These are phyloP conservation scores for Fabrea salina DNA, from an alignment of 169 alveolate genomes.

Conservation along the genomic window DNA sequence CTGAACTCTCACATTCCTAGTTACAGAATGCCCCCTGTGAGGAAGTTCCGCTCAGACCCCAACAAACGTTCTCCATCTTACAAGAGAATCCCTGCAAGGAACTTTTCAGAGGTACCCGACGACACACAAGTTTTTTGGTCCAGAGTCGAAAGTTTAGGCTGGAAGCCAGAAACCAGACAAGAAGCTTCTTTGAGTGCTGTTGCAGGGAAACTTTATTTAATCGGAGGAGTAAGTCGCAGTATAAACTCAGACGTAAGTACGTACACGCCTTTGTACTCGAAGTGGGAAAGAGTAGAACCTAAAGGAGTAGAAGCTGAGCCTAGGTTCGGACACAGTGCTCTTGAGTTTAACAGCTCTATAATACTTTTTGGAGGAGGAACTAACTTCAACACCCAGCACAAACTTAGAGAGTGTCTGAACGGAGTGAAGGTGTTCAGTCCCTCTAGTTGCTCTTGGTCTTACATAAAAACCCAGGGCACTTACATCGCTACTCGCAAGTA, in stretches of 20 bases:
- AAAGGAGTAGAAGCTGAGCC: slow-evolving; percentile 10
- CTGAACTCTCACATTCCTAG: too few species aligned
- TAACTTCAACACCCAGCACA: not conserved
- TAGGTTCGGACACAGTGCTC: slow-evolving; percentile 30
- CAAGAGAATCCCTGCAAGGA: too few species aligned
- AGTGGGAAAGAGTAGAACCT: slow-evolving; percentile 11
- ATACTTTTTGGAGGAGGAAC: slow-evolving; percentile 32
- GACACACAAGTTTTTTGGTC: not conserved
- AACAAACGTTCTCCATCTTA: too few species aligned
- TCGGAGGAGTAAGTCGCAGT: slow-evolving; percentile 31
- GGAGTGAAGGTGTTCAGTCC: slow-evolving; percentile 24
- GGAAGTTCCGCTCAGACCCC: too few species aligned
- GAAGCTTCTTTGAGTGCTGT: slow-evolving; percentile 9
- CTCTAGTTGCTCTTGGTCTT: not conserved
- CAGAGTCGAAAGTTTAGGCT: not conserved
- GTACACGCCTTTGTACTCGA: not conserved
- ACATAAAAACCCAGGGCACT: slow-evolving; percentile 32
- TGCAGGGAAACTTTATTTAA: not conserved
- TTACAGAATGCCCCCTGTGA: not conserved
- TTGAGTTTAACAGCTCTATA: slow-evolving; percentile 17
- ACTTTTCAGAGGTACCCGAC: not conserved
- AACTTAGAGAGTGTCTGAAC: slow-evolving; percentile 24
- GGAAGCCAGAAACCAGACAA: slow-evolving; percentile 36
- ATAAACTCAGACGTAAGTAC: not conserved
- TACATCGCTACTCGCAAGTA: slow-evolving; percentile 21